phyloP scores from a whole-genome alignment of 768 basidiomycete species.

The Cyathus striatus region DNA sequence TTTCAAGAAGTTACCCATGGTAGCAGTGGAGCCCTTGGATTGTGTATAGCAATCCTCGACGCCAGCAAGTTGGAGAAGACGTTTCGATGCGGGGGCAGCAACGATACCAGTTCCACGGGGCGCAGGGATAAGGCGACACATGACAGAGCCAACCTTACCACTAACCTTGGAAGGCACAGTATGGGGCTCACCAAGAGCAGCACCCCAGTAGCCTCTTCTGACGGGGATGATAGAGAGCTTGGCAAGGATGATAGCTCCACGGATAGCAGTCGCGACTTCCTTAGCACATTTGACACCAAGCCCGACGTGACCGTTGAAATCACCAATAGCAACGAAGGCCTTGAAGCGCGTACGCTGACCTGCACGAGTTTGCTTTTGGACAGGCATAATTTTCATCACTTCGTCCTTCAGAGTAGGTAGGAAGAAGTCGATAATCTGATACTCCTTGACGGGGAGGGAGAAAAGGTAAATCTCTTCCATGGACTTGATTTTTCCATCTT shows the following conservation, averaged over 20 bases:
- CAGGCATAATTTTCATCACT: conserved; percentile 99
- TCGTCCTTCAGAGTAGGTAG: conserved; percentile 98
- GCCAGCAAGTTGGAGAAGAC: conserved; percentile 95
- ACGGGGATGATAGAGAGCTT: conserved; percentile 98
- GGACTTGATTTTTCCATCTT: conserved; percentile 99
- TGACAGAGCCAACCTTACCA: conserved; percentile 98
- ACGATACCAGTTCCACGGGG: conserved; percentile 99
- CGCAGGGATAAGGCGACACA: conserved; percentile 98
- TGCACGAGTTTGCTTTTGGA: conserved; percentile 99
- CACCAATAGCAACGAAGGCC: conserved; percentile 99
- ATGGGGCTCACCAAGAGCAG: conserved; percentile 97
- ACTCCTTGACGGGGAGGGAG: conserved; percentile 99
- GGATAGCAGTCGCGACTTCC: conserved; percentile 99
- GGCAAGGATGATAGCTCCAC: conserved; percentile 98
- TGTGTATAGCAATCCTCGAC: conserved; percentile 97
- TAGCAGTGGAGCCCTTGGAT: conserved; percentile 96
- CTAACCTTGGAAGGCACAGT: conserved; percentile 98
- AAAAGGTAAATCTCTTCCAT: conserved; percentile 99
- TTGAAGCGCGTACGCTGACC: conserved; percentile 99
- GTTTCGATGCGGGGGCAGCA: conserved; percentile 96
- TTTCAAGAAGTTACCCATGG: conserved; percentile 99
- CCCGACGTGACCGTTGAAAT: conserved; percentile 97
- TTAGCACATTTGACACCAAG: conserved; percentile 99
- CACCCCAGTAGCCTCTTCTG: conserved; percentile 99
- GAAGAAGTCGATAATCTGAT: conserved; percentile 99